phyloP scores from a whole-genome alignment of 164 flowering plant genomes.

The Amborella trichopoda region DNA sequence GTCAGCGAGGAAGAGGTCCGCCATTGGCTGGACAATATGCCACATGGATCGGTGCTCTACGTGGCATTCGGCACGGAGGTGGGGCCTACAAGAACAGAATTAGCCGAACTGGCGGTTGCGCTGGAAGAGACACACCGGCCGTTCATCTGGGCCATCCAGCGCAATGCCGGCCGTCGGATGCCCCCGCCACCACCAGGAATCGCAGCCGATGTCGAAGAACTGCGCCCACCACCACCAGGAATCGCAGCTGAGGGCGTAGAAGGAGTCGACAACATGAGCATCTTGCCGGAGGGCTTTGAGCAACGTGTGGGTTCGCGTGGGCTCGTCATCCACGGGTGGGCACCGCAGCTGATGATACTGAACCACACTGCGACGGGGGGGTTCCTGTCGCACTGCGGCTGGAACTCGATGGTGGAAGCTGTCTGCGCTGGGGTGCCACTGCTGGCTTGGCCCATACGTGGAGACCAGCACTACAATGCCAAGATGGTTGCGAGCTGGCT shows the following conservation, averaged over 20 bases:
- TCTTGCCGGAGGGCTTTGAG: conserved; percentile 27
- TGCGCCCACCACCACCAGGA: background rate
- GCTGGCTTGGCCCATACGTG: conserved; percentile 1
- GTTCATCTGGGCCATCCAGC: conserved; percentile 48
- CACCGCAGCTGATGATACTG: conserved; percentile 57
- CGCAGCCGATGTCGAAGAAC: background rate
- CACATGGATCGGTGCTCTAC: conserved; percentile 29
- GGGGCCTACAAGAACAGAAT: conserved; percentile 19
- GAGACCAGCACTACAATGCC: background rate
- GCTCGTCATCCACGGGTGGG: conserved; percentile 55
- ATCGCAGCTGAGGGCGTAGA: background rate
- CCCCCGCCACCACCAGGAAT: conserved; percentile 1
- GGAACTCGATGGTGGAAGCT: conserved; percentile 1
- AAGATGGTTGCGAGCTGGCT: conserved; percentile 33
- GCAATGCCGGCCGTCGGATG: conserved; percentile 5
- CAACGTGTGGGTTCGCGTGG: conserved; percentile 29
- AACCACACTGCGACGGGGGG: conserved; percentile 55
- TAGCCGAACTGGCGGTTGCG: conserved; percentile 16
- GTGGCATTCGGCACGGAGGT: conserved; percentile 34
- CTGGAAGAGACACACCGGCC: conserved; percentile 19
- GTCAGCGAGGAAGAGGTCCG: conserved; percentile 27
- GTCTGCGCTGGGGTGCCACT: background rate
- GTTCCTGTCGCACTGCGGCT: conserved; percentile 17
- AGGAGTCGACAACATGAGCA: background rate
- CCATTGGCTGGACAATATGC: conserved; percentile 29